Evolutionary conservation across 78 protist species (phyloP), one percentile per base, ranked within the genome.

Genomic region (Tieghemostelium lacteum): DNA sequence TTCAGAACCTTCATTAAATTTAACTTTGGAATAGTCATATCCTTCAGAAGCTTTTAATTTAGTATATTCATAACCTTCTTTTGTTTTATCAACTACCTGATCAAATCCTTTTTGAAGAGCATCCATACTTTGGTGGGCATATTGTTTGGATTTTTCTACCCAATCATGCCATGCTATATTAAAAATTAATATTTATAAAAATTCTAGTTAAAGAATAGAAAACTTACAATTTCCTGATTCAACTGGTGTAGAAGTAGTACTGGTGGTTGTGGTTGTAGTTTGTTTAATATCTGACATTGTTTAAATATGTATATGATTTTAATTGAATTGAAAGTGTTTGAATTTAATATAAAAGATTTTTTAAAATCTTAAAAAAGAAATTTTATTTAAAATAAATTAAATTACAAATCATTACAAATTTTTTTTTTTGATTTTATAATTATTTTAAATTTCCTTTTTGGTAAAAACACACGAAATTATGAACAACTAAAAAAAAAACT

Each of bases 41-140:
- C 52, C 52, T 45, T 45, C 52, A 45, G 6, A 14, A 14, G 57
- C 1, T 33, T 57, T 60, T 42, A 34, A 65, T 34, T 75, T 75
- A 28, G 86, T 57, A 2, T 37, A 92, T 3, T 40, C 73, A 34
- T 97, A 63, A 61, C 49, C 62, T 14, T 54, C 97, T 20, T 14
- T 10, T 2, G 67, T 98, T 73, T 58, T 50, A 17, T 97, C 97
- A 83, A 20, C 92, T 0, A 94, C 85, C 19, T 96, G 94, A 66
- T 98, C 96, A 29, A 97, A 98, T 20, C 61, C 67, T 10, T 45
- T 45, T 45, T 45, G 6, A 45, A 45, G 52, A 45, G 10, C 10
- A 45, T 45, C 52, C 10, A 14, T 45, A 14, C 52, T 10, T 52
- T 92, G 86, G 40, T 97, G 98, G 0, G 97, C 98, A 0, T 97